Evolutionary conservation across 495 filamentous ascomycete genomes (phyloP).

Genomic region (Hypoxylon perforatum): DNA sequence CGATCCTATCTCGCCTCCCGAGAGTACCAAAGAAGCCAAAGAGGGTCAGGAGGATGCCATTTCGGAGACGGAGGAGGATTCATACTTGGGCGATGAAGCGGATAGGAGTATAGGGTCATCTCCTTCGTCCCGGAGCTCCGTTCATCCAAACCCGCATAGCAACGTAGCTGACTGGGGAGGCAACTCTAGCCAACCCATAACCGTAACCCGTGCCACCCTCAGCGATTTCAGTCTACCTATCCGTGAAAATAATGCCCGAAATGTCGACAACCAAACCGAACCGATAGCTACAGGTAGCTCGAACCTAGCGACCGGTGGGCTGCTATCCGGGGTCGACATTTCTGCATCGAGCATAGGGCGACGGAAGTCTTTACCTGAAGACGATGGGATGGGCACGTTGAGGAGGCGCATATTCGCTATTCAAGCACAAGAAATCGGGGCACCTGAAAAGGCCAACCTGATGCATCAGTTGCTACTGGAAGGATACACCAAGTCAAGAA

Average conservation of each 20-base stretch:
- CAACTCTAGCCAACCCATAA: slow-evolving; percentile 3
- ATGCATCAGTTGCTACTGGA: slow-evolving; percentile 88
- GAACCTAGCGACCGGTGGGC: slow-evolving; percentile 6
- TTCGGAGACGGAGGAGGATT: slow-evolving; percentile 45
- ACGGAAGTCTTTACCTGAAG: slow-evolving; percentile 73
- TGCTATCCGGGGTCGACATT: slow-evolving; percentile 5
- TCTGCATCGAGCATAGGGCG: slow-evolving; percentile 13
- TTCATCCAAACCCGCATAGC: slow-evolving; percentile 31
- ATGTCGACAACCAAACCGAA: slow-evolving; percentile 6
- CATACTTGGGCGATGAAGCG: slow-evolving; percentile 31
- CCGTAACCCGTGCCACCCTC: slow-evolving; percentile 5
- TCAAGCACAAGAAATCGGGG: slow-evolving; percentile 70
- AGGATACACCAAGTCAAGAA: slow-evolving; percentile 68
- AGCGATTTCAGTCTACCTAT: slow-evolving; percentile 12
- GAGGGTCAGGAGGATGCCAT: slow-evolving; percentile 42
- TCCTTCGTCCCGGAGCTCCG: slow-evolving; percentile 39
- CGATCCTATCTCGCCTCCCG: slow-evolving; percentile 37
- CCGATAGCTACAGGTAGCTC: slow-evolving; percentile 19
- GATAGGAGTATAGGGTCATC: slow-evolving; percentile 35
- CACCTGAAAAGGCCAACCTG: slow-evolving; percentile 79
- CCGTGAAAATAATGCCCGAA: slow-evolving; percentile 19
- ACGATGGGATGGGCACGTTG: slow-evolving; percentile 89
- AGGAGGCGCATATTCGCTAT: slow-evolving; percentile 83
- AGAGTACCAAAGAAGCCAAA: slow-evolving; percentile 15
- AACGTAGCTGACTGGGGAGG: slow-evolving; percentile 11